phyloP scores from a whole-genome alignment of 129 eudicot species.

The Centella asiatica region DNA sequence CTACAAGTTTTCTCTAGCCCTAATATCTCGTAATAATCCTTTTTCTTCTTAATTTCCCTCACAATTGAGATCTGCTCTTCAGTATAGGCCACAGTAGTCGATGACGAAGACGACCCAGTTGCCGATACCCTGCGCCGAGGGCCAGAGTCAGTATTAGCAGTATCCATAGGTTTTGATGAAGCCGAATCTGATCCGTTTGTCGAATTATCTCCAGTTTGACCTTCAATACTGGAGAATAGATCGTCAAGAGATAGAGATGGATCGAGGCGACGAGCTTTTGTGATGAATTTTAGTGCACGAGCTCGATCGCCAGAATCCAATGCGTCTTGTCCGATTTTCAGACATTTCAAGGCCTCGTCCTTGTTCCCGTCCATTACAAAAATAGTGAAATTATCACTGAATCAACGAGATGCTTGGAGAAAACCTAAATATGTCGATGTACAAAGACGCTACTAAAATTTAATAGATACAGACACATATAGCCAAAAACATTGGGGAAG shows the following conservation, averaged over 20 bases:
- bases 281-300: conserved; percentile 56
- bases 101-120: conserved; percentile 23
- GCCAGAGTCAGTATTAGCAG: conserved; percentile 14
- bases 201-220: conserved; percentile 10
- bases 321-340: conserved; percentile 52
- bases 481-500: background rate
- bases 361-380: conserved; percentile 64
- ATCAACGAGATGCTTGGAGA: background rate
- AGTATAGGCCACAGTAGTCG: conserved; percentile 28
- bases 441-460: background rate
- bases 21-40: conserved; percentile 63
- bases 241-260: conserved; percentile 50
- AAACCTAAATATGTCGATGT: background rate
- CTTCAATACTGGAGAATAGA: conserved; percentile 30
- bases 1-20: conserved; percentile 49
- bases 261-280: conserved; percentile 59
- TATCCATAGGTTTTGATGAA: conserved; percentile 15
- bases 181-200: conserved; percentile 2
- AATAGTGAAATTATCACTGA: background rate
- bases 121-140: conserved; percentile 46
- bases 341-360: conserved; percentile 70
- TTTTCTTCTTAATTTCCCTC: conserved; percentile 62
- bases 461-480: background rate
- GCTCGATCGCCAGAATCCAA: conserved; percentile 44
- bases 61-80: conserved; percentile 17